Evolutionary conservation across 768 basidiomycete genomes (phyloP).

Genomic region (Cantharellus cinnabarinus): DNA sequence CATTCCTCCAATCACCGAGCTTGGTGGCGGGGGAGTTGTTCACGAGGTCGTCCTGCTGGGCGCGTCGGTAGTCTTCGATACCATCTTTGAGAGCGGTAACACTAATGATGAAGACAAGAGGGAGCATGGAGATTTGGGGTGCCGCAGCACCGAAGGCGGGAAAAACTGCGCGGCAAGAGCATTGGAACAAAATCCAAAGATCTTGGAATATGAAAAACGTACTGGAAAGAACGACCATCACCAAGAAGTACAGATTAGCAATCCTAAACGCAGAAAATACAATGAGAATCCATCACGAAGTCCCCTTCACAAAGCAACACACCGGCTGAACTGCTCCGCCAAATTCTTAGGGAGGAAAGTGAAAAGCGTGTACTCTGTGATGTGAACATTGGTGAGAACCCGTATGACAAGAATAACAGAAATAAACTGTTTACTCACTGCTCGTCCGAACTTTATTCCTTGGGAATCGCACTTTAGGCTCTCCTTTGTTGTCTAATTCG

Average conservation of each 20-base stretch:
- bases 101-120: constrained; percentile 65
- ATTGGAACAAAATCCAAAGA: not conserved
- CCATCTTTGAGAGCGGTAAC: constrained; percentile 94
- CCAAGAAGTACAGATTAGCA: constrained; percentile 84
- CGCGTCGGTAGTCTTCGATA: constrained; percentile 88
- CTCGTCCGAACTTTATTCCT: constrained; percentile 89
- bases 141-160: constrained; percentile 78
- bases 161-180: constrained; percentile 35
- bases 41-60: constrained; percentile 71
- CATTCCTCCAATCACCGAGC: constrained; percentile 73
- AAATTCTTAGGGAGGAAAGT: constrained; percentile 90
- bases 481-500: constrained; percentile 51
- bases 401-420: not conserved
- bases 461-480: constrained; percentile 58
- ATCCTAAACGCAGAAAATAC: constrained; percentile 25
- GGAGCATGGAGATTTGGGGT: constrained; percentile 63
- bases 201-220: constrained; percentile 23
- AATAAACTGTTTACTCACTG: constrained; percentile 32
- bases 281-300: not conserved
- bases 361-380: constrained; percentile 66
- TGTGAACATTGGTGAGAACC: not conserved
- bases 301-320: constrained; percentile 11
- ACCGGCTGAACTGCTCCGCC: constrained; percentile 86
- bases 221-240: constrained; percentile 53
- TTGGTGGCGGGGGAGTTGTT: constrained; percentile 89